Evolutionary conservation across 306 rosid genomes (phyloP).

Genomic region (Rosa multiflora): DNA sequence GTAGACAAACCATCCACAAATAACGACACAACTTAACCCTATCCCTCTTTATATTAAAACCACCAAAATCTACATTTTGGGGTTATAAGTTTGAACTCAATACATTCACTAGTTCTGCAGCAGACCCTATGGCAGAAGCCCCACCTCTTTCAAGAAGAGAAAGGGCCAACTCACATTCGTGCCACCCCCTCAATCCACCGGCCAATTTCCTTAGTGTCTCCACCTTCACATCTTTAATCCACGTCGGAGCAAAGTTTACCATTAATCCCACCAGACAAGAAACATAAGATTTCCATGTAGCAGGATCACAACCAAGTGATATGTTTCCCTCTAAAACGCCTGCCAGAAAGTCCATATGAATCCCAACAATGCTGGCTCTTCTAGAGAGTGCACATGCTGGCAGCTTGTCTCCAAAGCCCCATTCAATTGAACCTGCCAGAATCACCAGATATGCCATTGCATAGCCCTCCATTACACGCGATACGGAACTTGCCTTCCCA

Average conservation of each 20-base stretch:
- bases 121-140: slow-evolving; percentile 58
- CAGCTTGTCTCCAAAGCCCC: slow-evolving; percentile 56
- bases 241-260: slow-evolving; percentile 54
- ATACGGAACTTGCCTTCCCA: slow-evolving; percentile 28
- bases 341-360: slow-evolving; percentile 69
- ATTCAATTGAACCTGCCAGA: slow-evolving; percentile 53
- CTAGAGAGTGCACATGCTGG: slow-evolving; percentile 41
- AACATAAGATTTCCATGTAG: slow-evolving; percentile 71
- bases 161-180: slow-evolving; percentile 64
- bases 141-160: slow-evolving; percentile 73
- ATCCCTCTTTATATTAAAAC: background rate
- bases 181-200: slow-evolving; percentile 55
- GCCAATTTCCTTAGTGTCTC: slow-evolving; percentile 58
- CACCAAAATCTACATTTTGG: slow-evolving; percentile 9
- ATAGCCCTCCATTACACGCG: slow-evolving; percentile 57
- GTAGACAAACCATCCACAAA: background rate
- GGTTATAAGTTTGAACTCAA: slow-evolving; percentile 20
- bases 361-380: slow-evolving; percentile 44
- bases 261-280: slow-evolving; percentile 57
- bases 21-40: background rate
- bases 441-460: slow-evolving; percentile 66
- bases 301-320: slow-evolving; percentile 56
- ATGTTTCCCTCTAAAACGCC: slow-evolving; percentile 63
- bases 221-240: slow-evolving; percentile 62
- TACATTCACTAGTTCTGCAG: slow-evolving; percentile 49